Percentiles rank a stretch among this genome's conserved stretches.
phyloP scores from a whole-genome alignment of 176 grass and related monocot species.

The Lolium multiflorum region DNA sequence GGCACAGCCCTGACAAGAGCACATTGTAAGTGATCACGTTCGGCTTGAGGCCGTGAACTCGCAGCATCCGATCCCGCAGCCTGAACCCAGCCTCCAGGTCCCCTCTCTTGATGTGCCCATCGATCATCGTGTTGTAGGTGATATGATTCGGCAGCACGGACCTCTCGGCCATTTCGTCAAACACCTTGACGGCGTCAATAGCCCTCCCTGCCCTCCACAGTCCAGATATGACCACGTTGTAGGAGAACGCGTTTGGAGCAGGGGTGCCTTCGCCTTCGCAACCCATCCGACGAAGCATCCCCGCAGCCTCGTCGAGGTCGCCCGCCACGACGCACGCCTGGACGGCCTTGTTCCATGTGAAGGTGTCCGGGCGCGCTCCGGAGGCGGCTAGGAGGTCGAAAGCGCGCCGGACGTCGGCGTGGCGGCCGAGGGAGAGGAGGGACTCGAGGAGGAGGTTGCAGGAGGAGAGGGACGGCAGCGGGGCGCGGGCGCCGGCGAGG shows the following conservation, averaged over 20 bases:
- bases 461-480: conserved; percentile 52
- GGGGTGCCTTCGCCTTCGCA: conserved; percentile 22
- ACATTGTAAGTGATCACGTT: conserved; percentile 70
- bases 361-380: conserved; percentile 46
- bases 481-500: conserved; percentile 37
- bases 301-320: conserved; percentile 52
- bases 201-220: conserved; percentile 38
- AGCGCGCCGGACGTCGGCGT: conserved; percentile 45
- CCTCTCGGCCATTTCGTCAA: conserved; percentile 60
- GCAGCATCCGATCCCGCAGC: conserved; percentile 46
- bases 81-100: conserved; percentile 55
- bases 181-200: conserved; percentile 48
- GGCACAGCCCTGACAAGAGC: conserved; percentile 59
- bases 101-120: conserved; percentile 56
- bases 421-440: conserved; percentile 46
- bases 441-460: conserved; percentile 70
- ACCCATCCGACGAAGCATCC: conserved; percentile 55
- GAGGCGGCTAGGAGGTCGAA: conserved; percentile 48
- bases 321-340: conserved; percentile 44
- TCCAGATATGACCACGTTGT: conserved; percentile 58
- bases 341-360: conserved; percentile 64
- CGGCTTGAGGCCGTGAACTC: conserved; percentile 38
- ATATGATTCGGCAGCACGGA: conserved; percentile 40
- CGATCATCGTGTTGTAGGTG: conserved; percentile 71
- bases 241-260: conserved; percentile 56